Evolutionary conservation across 1,284 basidiomycete species (phyloP).

Genomic region (Anthracocystis setariae): DNA sequence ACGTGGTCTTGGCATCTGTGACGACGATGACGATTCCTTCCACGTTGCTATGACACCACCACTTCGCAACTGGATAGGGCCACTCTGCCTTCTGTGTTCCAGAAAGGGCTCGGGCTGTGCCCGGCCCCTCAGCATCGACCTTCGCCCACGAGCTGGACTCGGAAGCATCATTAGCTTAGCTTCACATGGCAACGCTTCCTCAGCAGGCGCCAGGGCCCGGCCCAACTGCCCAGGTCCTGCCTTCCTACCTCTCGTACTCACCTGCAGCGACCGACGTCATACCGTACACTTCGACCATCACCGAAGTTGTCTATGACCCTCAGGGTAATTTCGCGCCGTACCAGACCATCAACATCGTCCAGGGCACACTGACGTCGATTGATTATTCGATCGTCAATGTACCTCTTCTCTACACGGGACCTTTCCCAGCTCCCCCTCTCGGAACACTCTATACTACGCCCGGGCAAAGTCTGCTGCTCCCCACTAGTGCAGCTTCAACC

Average conservation of each 20-base stretch:
- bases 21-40: neutral
- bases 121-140: slow-evolving; percentile 7
- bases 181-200: slow-evolving; percentile 43
- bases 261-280: slow-evolving; percentile 29
- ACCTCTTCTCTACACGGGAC: slow-evolving; percentile 57
- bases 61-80: neutral
- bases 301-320: slow-evolving; percentile 54
- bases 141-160: slow-evolving; percentile 26
- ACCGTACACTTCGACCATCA: slow-evolving; percentile 34
- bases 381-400: slow-evolving; percentile 51
- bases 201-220: slow-evolving; percentile 55
- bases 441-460: slow-evolving; percentile 56
- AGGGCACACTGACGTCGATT: slow-evolving; percentile 39
- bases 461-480: slow-evolving; percentile 18
- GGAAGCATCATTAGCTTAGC: neutral
- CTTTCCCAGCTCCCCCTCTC: slow-evolving; percentile 50
- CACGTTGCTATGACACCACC: slow-evolving; percentile 4
- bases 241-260: slow-evolving; percentile 59
- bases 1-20: neutral
- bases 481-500: slow-evolving; percentile 5
- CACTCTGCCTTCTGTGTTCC: neutral
- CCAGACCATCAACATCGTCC: slow-evolving; percentile 29
- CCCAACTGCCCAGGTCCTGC: slow-evolving; percentile 56
- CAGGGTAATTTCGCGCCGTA: slow-evolving; percentile 45
- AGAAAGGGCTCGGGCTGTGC: slow-evolving; percentile 26